A percentile compares a stretch with the other conserved stretches of the same genome.
phyloP scores from a whole-genome alignment of 139 green algal genomes.

The Micractinium sp. region DNA sequence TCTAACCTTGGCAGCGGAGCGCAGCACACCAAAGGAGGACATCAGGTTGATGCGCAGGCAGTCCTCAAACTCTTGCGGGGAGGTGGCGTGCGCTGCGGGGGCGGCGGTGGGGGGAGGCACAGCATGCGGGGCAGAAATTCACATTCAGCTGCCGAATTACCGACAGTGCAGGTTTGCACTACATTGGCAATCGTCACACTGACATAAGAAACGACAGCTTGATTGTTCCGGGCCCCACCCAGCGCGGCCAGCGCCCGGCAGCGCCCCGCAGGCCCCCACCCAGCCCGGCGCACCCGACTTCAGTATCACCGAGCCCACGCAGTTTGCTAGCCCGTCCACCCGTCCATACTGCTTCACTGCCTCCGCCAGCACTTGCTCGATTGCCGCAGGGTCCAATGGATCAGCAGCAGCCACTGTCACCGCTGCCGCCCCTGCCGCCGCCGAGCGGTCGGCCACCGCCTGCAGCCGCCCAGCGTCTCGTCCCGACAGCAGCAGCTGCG shows the following conservation, averaged over 20 bases:
- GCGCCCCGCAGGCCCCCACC: neutral
- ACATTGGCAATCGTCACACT: too few species aligned
- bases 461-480: slow-evolving; percentile 59
- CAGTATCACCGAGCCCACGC: slow-evolving; percentile 76
- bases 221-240: too few species aligned
- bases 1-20: slow-evolving; percentile 46
- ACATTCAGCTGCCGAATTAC: too few species aligned
- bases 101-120: neutral
- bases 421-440: slow-evolving; percentile 19
- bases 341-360: slow-evolving; percentile 49
- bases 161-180: too few species aligned
- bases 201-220: too few species aligned
- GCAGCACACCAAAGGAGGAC: slow-evolving; percentile 81
- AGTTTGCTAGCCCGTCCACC: slow-evolving; percentile 82
- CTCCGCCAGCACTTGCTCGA: slow-evolving; percentile 54
- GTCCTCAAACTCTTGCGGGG: slow-evolving; percentile 63
- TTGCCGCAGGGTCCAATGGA: slow-evolving; percentile 24
- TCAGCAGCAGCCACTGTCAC: slow-evolving; percentile 14
- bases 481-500: slow-evolving; percentile 65
- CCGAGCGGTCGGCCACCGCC: slow-evolving; percentile 13
- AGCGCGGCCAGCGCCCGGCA: too few species aligned
- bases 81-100: slow-evolving; percentile 69
- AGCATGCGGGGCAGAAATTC: neutral
- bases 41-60: slow-evolving; percentile 70
- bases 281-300: slow-evolving; percentile 57